These are phyloP conservation scores for Dothideomycetidae sp. DNA, from an alignment of 2,329 filamentous ascomycete genomes.

Conservation along the genomic window DNA sequence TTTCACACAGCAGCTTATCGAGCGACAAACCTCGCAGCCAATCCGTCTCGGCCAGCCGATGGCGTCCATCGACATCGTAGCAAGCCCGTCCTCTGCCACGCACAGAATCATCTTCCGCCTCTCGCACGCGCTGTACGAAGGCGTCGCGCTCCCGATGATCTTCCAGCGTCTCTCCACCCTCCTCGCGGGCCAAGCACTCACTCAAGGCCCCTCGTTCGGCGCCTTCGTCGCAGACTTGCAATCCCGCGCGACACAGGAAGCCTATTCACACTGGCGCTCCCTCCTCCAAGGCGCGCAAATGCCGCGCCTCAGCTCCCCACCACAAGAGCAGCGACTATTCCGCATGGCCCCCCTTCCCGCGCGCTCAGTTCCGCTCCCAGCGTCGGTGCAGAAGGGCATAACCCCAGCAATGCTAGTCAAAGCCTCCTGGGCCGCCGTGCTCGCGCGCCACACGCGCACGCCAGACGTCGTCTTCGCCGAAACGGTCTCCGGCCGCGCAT, in stretches of 20 bases:
- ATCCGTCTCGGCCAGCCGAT: background rate
- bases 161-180: background rate
- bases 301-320: background rate
- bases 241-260: background rate
- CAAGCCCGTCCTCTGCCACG: background rate
- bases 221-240: background rate
- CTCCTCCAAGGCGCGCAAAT: background rate
- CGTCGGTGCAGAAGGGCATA: background rate
- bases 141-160: background rate
- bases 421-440: slow-evolving; percentile 1
- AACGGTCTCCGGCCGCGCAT: slow-evolving; percentile 1
- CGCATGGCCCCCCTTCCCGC: background rate
- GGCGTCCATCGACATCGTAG: background rate
- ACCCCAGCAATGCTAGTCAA: background rate
- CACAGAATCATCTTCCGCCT: background rate
- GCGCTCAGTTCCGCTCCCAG: background rate
- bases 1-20: background rate
- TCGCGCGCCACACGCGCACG: slow-evolving; percentile 1
- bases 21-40: background rate
- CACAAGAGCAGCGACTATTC: background rate
- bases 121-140: slow-evolving; percentile 3
- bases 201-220: background rate
- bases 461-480: slow-evolving; percentile 1
- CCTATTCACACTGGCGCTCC: background rate
- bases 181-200: background rate